Evolutionary conservation across 1,284 basidiomycete species (phyloP).

Genomic region (Boletus holoroseus): DNA sequence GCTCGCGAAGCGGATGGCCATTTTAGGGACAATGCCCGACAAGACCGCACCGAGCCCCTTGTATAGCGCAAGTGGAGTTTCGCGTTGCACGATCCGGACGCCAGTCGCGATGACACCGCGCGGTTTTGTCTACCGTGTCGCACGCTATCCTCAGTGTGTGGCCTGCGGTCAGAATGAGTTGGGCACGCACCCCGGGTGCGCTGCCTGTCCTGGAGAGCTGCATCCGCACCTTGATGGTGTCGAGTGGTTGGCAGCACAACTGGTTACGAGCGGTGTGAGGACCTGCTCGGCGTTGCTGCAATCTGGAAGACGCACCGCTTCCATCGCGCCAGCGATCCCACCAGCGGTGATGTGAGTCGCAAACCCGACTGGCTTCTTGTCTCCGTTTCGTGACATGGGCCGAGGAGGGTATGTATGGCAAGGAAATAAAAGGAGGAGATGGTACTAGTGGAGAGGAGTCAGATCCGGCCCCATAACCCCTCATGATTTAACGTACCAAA

Average conservation of each 20-base stretch:
- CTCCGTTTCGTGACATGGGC: constrained; percentile 54
- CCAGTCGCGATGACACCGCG: constrained; percentile 94
- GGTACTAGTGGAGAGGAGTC: not conserved
- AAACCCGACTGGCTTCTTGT: constrained; percentile 74
- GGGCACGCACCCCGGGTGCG: constrained; percentile 66
- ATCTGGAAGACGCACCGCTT: constrained; percentile 60
- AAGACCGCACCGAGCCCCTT: constrained; percentile 98
- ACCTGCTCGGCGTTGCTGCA: not conserved
- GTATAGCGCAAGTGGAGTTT: constrained; percentile 94
- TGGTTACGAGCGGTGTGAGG: constrained; percentile 27
- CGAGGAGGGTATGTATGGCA: not conserved
- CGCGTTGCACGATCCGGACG: constrained; percentile 80
- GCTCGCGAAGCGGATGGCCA: constrained; percentile 98
- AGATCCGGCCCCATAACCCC: constrained; percentile 7
- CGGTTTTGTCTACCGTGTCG: constrained; percentile 67
- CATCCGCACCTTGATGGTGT: constrained; percentile 99
- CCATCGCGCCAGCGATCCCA: constrained; percentile 85
- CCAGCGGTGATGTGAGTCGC: constrained; percentile 90
- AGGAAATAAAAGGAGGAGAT: not conserved
- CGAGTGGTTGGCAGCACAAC: constrained; percentile 80
- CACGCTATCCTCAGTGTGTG: constrained; percentile 10
- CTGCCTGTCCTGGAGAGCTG: constrained; percentile 83
- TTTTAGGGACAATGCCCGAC: constrained; percentile 97
- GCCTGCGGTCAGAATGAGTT: constrained; percentile 58
- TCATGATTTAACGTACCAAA: constrained; percentile 19